Base-by-base conservation (phyloP, 1,139 yeast genomes). In the Geotrichum reessii region DNA sequence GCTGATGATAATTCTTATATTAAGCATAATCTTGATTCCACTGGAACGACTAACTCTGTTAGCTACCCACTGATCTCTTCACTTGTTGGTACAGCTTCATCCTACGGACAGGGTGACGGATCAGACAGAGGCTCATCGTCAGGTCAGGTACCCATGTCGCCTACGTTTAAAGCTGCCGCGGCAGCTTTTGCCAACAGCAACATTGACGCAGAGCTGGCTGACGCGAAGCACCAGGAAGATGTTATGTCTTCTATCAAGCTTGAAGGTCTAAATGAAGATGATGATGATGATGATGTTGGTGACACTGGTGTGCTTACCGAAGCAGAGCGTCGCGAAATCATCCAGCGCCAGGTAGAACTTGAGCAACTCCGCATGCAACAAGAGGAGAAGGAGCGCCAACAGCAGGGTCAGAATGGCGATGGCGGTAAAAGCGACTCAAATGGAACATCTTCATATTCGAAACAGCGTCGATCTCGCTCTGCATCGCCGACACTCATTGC, bases 181-280 rank as follows among this genome's bases (percentile, higher is more conserved):
- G 62, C 59, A 3, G 62, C 62, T 1, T 59, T 59, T 52, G 62
- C 60, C 17, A 58, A 59, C 42, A 59, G 62, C 27, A 57, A 57
- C 31, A 50, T 59, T 19, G 61, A 54, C 25, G 60, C 50, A 2
- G 60, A 56, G 25, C 46, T 48, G 3, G 50, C 55, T 11, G 59
- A 59, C 31, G 58, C 58, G 11, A 56, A 56, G 22, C 59, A 58
- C 31, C 62, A 59, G 44, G 62, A 57, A 46, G 59, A 56, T 46
- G 62, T 59, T 19, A 57, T 59, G 60, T 56, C 62, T 4, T 54
- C 58, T 22, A 59, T 59, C 25, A 59, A 52, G 28, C 27, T 60
- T 17, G 59, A 50, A 17, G 58, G 59, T 17, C 49, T 57, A 6
- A 57, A 57, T 47, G 59, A 55, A 7, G 55, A 54, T 19, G 58